These are phyloP conservation scores for Candida hispaniensis DNA, from an alignment of 805 yeast genomes.

Conservation along the genomic window DNA sequence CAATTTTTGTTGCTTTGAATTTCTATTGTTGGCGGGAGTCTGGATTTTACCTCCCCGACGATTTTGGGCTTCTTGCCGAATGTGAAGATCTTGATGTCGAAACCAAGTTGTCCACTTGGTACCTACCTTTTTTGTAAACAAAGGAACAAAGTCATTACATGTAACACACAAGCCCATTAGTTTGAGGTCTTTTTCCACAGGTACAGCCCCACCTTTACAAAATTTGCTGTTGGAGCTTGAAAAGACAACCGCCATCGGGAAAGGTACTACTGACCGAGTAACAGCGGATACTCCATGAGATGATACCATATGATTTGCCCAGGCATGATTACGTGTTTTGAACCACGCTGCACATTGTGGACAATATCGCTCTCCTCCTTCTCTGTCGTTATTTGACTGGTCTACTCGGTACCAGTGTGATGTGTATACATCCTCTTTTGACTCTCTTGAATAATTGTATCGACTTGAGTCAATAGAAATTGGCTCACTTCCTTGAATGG, in stretches of 20 bases:
- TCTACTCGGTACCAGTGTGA: constrained; percentile 6
- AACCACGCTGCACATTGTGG: constrained; percentile 3
- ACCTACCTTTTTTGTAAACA: constrained; percentile 2
- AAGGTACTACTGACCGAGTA: constrained; percentile 1
- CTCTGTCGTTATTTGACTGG: constrained; percentile 1
- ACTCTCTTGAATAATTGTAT: background rate
- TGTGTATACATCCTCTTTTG: constrained; percentile 2
- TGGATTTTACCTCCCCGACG: constrained; percentile 10
- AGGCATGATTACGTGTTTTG: constrained; percentile 11
- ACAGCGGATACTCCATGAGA: constrained; percentile 11
- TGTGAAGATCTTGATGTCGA: constrained; percentile 10
- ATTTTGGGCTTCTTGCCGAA: constrained; percentile 11
- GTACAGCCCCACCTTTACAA: too few species aligned
- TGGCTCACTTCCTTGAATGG: constrained; percentile 1
- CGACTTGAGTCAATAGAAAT: background rate
- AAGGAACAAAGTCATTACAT: background rate
- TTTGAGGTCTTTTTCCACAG: background rate
- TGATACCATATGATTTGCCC: constrained; percentile 10
- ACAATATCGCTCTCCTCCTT: constrained; percentile 13
- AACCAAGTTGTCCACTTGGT: constrained; percentile 12
- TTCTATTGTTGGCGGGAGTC: constrained; percentile 7
- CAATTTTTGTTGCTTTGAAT: constrained; percentile 7
- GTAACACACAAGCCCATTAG: constrained; percentile 11
- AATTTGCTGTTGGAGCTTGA: too few species aligned
- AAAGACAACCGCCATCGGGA: constrained; percentile 5